These are phyloP conservation scores for Mycotypha africana DNA, from an alignment of 371 early-diverging fungal genomes.

Conservation along the genomic window DNA sequence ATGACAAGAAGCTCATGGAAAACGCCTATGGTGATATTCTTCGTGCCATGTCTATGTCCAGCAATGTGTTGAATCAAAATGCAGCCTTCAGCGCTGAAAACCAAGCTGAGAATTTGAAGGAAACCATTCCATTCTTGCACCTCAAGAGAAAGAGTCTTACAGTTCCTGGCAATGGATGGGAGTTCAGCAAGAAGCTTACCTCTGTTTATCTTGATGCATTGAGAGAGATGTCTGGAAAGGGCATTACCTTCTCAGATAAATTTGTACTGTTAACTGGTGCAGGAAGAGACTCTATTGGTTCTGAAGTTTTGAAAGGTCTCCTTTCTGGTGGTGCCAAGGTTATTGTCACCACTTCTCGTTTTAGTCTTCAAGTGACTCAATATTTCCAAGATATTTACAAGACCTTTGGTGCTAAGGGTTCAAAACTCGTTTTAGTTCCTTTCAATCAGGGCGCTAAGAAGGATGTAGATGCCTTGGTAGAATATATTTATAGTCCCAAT, in stretches of 20 bases:
- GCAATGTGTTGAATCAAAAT: constrained; percentile 59
- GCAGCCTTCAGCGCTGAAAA: constrained; percentile 48
- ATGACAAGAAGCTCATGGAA: constrained; percentile 65
- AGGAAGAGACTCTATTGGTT: constrained; percentile 90
- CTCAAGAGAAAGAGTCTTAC: constrained; percentile 61
- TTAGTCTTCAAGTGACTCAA: constrained; percentile 74
- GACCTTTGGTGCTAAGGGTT: constrained; percentile 82
- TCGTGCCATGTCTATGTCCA: constrained; percentile 70
- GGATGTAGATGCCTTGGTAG: constrained; percentile 75
- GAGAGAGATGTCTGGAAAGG: constrained; percentile 64
- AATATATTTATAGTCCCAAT: constrained; percentile 85
- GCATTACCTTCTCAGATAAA: constrained; percentile 78
- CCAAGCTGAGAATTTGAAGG: constrained; percentile 48
- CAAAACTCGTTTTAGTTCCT: constrained; percentile 88
- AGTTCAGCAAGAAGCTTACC: constrained; percentile 69
- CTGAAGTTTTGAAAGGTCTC: constrained; percentile 81
- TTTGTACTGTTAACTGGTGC: constrained; percentile 90
- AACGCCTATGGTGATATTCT: constrained; percentile 70
- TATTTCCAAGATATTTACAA: constrained; percentile 90
- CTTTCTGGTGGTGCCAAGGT: constrained; percentile 90
- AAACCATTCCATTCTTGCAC: constrained; percentile 77
- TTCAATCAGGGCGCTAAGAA: constrained; percentile 91
- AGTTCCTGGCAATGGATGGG: constrained; percentile 62
- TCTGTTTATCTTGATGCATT: constrained; percentile 72
- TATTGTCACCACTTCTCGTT: constrained; percentile 91